Evolutionary conservation across 805 yeast species (phyloP), one percentile per base, ranked within the genome.

Genomic region (Zygosaccharomyces gambellarensis): DNA sequence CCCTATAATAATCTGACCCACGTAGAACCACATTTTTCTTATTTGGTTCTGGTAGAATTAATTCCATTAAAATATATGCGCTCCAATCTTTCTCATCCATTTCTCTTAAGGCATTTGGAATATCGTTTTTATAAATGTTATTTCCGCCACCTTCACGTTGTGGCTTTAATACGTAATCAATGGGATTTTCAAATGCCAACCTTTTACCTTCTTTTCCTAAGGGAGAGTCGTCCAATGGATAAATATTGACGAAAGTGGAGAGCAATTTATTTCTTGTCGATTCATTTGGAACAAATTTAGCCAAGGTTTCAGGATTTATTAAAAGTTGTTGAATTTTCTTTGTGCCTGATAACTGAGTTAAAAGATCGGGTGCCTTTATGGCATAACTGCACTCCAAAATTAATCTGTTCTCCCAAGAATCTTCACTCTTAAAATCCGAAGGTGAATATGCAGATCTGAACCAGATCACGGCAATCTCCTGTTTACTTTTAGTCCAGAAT

Each of bases 71-170:
- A 49, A 94, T 87, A 65, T 90, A 94, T 0, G 89, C 96, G 22
- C 80, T 82, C 97, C 97, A 92, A 34, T 85, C 86, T 17, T 74
- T 70, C 60, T 85, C 81, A 9, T 83, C 81, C 9, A 87, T 60
- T 0, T 71, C 56, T 10, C 74, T 62, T 59, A 94, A 70, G 61
- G 88, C 92, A 0, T 54, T 72, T 1, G 97, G 96, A 50, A 94
- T 94, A 59, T 88, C 86, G 32, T 81, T 80, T 61, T 87, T 87
- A 69, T 94, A 94, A 47, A 94, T 79, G 65, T 94, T 94, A 67
- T 94, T 90, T 17, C 99, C 99, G 41, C 99, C 99, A 36, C 99
- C 99, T 73, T 94, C 99, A 72, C 99, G 80, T 69, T 94, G 99
- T 3, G 99, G 99, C 63, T 94, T 94, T 59, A 94, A 75, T 1